These are phyloP conservation scores for Beauveria scarabaeidicola DNA, from an alignment of 2,329 filamentous ascomycete genomes.

Conservation along the genomic window DNA sequence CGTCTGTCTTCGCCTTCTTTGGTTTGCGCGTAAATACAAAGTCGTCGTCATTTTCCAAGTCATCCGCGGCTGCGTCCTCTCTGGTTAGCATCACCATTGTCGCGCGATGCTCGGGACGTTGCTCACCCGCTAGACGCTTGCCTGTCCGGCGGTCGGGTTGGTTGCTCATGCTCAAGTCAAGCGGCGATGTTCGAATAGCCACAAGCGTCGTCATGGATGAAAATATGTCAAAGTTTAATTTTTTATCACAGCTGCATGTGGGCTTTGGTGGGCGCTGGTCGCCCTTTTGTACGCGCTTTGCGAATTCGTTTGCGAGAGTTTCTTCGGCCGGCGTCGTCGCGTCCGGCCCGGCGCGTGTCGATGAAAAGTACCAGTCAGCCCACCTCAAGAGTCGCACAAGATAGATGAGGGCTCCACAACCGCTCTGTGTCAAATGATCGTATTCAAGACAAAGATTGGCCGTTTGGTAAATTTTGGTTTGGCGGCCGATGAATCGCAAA, in stretches of 20 bases:
- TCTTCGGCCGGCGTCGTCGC: background rate
- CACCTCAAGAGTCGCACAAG: background rate
- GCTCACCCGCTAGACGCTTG: conserved; percentile 56
- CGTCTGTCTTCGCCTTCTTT: conserved; percentile 54
- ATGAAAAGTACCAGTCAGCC: background rate
- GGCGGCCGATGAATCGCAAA: conserved; percentile 4
- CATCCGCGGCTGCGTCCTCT: conserved; percentile 24
- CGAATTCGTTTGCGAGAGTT: background rate
- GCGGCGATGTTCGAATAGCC: conserved; percentile 54
- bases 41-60: conserved; percentile 67
- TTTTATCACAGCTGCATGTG: background rate
- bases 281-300: background rate
- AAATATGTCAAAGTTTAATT: background rate
- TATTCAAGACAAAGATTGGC: background rate
- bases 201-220: conserved; percentile 64
- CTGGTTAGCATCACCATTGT: conserved; percentile 13
- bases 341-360: conserved; percentile 7
- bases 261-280: background rate
- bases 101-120: conserved; percentile 1
- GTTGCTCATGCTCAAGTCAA: conserved; percentile 61
- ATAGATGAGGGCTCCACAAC: too few relatives aligned
- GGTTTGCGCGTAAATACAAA: conserved; percentile 65
- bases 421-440: background rate
- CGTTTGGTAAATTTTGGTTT: background rate
- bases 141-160: conserved; percentile 53